Conservation (phyloP, 2,329 filamentous ascomycete species). For the Aspergillus sclerotialis region DNA sequence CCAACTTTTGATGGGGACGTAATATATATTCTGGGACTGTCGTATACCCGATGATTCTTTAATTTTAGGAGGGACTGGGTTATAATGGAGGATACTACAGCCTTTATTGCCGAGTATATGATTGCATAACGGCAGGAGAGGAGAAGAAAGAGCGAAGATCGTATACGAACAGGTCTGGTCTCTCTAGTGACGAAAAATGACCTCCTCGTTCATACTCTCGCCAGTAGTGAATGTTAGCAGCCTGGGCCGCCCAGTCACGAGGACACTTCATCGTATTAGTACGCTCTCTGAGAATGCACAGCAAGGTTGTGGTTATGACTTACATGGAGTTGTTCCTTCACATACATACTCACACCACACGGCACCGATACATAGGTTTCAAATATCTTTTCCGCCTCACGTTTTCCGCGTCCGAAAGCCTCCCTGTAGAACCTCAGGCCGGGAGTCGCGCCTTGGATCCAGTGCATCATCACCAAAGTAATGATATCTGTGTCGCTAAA, state of each 20-base stretch:
- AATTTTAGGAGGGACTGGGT: too few relatives aligned
- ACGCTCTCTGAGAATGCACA: too few relatives aligned
- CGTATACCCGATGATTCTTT: too few relatives aligned
- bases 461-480: constrained; percentile 24
- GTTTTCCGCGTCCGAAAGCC: constrained; percentile 6
- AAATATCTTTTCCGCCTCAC: constrained; percentile 6
- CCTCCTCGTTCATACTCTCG: constrained; percentile 13
- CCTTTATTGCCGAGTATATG: constrained; percentile 1
- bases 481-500: constrained; percentile 17
- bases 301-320: constrained; percentile 2
- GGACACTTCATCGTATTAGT: constrained; percentile 7
- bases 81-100: too few relatives aligned
- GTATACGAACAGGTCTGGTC: constrained; percentile 7
- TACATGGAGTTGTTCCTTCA: constrained; percentile 14
- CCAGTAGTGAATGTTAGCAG: constrained; percentile 15
- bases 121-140: constrained; percentile 1
- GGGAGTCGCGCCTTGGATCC: constrained; percentile 9
- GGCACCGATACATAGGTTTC: constrained; percentile 10
- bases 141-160: constrained; percentile 4
- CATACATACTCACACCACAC: constrained; percentile 14
- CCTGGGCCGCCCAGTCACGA: constrained; percentile 12
- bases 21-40: too few relatives aligned
- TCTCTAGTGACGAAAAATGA: constrained; percentile 12
- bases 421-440: constrained; percentile 8
- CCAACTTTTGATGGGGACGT: too few relatives aligned